Base-by-base conservation (phyloP, 1,139 yeast genomes). In the Yamadazyma epiphylla region DNA sequence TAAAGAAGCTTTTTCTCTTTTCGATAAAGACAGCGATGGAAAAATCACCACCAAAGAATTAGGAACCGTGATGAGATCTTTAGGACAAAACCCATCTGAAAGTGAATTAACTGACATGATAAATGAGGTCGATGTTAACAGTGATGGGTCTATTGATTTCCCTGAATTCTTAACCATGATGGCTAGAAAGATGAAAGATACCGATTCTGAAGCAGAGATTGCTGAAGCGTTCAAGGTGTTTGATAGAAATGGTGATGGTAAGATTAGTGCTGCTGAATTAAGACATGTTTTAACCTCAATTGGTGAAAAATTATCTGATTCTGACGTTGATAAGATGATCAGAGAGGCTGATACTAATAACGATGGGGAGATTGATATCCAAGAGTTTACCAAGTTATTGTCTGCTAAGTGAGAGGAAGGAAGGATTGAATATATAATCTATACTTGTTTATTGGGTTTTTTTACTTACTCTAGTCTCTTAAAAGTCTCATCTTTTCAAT, bases 161-260 rank as follows among this genome's bases (percentile, higher is more conserved):
- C 83, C 89, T 46, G 91, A 83, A 58, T 80, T 80, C 50, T 69
- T 80, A 55, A 79, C 86, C 45, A 79, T 80, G 85, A 80, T 80
- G 87, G 95, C 96, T 19, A 82, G 98, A 64, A 94, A 91, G 57
- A 82, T 91, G 80, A 85, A 84, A 64, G 96, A 91, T 51, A 87
- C 94, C 38, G 98, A 91, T 58, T 81, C 94, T 20, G 97, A 91
- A 60, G 97, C 94, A 46, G 98, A 91, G 60, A 81, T 91, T 47
- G 78, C 94, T 43, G 98, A 91, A 64, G 98, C 98, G 11, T 91
- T 91, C 72, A 89, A 89, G 64, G 98, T 91, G 27, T 87, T 88
- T 54, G 86, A 79, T 61, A 71, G 87, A 55, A 94, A 91, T 58
- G 96, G 96, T 35, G 96, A 91, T 56, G 99, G 98, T 40, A 84